Evolutionary conservation across 345 rosid species (phyloP).

Genomic region (Eucalyptus brandiana): DNA sequence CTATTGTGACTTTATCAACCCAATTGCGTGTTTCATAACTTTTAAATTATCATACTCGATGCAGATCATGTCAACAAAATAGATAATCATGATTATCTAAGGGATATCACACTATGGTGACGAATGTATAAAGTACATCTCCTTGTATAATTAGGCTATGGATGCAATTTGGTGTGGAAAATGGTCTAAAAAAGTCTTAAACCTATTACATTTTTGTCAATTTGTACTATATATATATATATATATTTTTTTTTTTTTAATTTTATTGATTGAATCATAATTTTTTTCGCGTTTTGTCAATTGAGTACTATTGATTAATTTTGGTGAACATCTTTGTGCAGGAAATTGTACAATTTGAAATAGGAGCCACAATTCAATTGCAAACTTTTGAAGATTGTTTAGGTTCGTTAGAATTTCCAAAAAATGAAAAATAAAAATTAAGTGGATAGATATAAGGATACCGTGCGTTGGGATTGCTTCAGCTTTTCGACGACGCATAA

Average conservation of each 20-base stretch:
- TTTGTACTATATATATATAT: too few relatives aligned
- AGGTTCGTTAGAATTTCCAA: background rate
- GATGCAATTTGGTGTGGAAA: background rate
- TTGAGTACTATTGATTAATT: background rate
- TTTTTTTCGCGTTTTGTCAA: rapidly evolving
- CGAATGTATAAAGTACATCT: background rate
- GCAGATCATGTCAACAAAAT: background rate
- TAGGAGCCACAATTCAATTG: background rate
- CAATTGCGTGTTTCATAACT: background rate
- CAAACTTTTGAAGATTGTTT: background rate
- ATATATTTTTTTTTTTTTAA: too few relatives aligned
- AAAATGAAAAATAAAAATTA: background rate
- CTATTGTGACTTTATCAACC: background rate
- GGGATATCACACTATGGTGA: background rate
- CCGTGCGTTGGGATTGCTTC: background rate
- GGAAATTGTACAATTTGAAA: background rate
- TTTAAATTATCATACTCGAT: background rate
- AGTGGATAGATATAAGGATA: background rate
- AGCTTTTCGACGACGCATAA: background rate
- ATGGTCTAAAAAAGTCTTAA: too few relatives aligned
- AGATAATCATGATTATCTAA: background rate
- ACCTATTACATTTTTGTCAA: too few relatives aligned
- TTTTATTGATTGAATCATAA: too few relatives aligned
- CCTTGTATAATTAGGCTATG: background rate
- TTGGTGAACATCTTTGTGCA: background rate